A percentile compares a stretch with the other conserved stretches of the same genome.
phyloP scores from a whole-genome alignment of 495 filamentous ascomycete genomes.

The Penicillium cataractarum region DNA sequence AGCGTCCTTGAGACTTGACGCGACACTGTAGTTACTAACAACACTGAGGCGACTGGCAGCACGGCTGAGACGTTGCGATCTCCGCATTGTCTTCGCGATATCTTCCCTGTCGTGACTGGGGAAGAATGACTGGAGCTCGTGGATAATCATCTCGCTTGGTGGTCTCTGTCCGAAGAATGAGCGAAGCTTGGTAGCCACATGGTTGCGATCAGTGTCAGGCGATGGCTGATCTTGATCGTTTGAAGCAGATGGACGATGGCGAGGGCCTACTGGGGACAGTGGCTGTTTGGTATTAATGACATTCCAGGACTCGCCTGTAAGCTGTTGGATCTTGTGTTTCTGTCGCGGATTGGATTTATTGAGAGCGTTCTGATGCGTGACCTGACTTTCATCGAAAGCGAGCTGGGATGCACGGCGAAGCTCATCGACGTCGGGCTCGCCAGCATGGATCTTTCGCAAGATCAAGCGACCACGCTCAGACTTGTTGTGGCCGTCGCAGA shows the following conservation, averaged over 20 bases:
- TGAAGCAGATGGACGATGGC: slow-evolving; percentile 60
- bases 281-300: slow-evolving; percentile 71
- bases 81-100: slow-evolving; percentile 89
- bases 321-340: slow-evolving; percentile 76
- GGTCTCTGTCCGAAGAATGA: slow-evolving; percentile 88
- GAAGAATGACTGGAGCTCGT: slow-evolving; percentile 95
- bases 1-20: slow-evolving; percentile 81
- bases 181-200: slow-evolving; percentile 63
- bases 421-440: slow-evolving; percentile 81
- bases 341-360: slow-evolving; percentile 66
- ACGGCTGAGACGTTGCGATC: slow-evolving; percentile 86
- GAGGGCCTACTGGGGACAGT: slow-evolving; percentile 71
- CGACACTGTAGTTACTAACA: slow-evolving; percentile 90
- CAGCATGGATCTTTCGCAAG: slow-evolving; percentile 82
- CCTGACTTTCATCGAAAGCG: slow-evolving; percentile 78
- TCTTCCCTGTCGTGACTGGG: slow-evolving; percentile 90
- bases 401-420: slow-evolving; percentile 81
- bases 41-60: slow-evolving; percentile 91
- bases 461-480: slow-evolving; percentile 90
- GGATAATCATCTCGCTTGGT: slow-evolving; percentile 95
- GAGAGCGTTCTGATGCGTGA: slow-evolving; percentile 65
- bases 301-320: slow-evolving; percentile 83
- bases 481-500: slow-evolving; percentile 62
- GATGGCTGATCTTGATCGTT: slow-evolving; percentile 52
- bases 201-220: slow-evolving; percentile 47